A percentile compares a stretch with the other conserved stretches of the same genome.
Conservation (phyloP, 148 eudicot genomes). For the Nepenthes gracilis region DNA sequence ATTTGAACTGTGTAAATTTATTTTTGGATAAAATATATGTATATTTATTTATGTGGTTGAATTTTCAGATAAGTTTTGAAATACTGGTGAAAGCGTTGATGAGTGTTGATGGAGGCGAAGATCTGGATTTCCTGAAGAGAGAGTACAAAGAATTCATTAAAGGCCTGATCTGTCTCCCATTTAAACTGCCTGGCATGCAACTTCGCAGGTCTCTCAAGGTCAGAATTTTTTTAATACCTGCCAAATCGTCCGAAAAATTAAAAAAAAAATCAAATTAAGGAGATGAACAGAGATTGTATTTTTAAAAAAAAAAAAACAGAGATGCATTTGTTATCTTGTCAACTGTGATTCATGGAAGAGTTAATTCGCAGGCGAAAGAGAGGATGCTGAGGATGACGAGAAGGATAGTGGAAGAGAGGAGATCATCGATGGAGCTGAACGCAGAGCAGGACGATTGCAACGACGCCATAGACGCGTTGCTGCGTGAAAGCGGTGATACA, state of each 20-base stretch:
- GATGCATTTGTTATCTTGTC: too few relatives aligned
- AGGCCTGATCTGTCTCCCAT: slow-evolving; percentile 79
- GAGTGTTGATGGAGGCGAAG: slow-evolving; percentile 63
- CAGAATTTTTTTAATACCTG: neutral
- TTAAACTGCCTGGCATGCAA: slow-evolving; percentile 75
- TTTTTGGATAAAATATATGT: too few relatives aligned
- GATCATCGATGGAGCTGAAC: slow-evolving; percentile 11
- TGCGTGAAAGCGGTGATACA: slow-evolving; percentile 37
- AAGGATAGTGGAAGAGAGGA: slow-evolving; percentile 41
- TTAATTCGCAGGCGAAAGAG: slow-evolving; percentile 53
- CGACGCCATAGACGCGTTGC: slow-evolving; percentile 52
- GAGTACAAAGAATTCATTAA: slow-evolving; percentile 72
- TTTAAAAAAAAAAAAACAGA: too few relatives aligned
- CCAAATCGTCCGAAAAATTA: neutral
- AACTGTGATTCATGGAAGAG: too few relatives aligned
- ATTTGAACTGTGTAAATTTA: too few relatives aligned
- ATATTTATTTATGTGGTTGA: neutral
- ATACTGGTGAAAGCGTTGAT: slow-evolving; percentile 61
- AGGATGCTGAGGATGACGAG: slow-evolving; percentile 37
- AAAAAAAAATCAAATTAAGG: neutral
- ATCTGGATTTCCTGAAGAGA: slow-evolving; percentile 50
- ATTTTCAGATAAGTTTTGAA: slow-evolving; percentile 59
- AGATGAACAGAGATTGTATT: too few relatives aligned
- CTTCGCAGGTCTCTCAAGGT: slow-evolving; percentile 76
- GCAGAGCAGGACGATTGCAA: slow-evolving; percentile 8